Conservation (phyloP, 805 yeast species). For the Kuraishia ogatae region DNA sequence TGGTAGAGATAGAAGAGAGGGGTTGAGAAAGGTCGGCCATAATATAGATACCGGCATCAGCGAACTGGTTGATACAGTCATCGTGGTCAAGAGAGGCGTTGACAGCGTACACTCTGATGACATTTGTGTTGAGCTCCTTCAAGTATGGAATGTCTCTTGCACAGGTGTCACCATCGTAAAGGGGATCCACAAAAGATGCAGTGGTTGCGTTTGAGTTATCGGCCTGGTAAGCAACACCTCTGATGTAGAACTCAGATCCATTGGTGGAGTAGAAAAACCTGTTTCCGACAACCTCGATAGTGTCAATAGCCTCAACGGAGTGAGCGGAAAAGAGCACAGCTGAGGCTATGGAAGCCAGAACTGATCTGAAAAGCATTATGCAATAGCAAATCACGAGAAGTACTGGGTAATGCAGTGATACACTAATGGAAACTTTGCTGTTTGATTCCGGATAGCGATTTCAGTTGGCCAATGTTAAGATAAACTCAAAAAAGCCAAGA, state of each 20-base stretch:
- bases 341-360: constrained; percentile 19
- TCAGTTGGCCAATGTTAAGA: not conserved
- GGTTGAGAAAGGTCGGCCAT: constrained; percentile 77
- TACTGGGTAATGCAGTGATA: not conserved
- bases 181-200: constrained; percentile 54
- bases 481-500: not conserved
- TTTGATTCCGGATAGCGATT: not conserved
- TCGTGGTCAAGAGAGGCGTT: constrained; percentile 57
- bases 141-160: constrained; percentile 69
- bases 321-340: constrained; percentile 11
- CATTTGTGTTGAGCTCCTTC: constrained; percentile 53
- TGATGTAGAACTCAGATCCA: constrained; percentile 71
- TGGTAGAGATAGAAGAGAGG: constrained; percentile 50
- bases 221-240: constrained; percentile 76
- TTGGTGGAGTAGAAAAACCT: constrained; percentile 70
- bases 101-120: constrained; percentile 69
- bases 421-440: not conserved
- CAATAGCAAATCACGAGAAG: not conserved
- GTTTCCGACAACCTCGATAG: constrained; percentile 68
- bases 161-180: constrained; percentile 55
- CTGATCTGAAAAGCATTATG: constrained; percentile 26
- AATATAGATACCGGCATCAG: constrained; percentile 72
- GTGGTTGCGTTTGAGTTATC: constrained; percentile 45
- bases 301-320: constrained; percentile 41
- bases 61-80: constrained; percentile 56